Percentiles rank a stretch among this genome's conserved stretches.
Evolutionary conservation across 192 early-diverging fungal species (phyloP).

Genomic region (Rhizophagus sp.): DNA sequence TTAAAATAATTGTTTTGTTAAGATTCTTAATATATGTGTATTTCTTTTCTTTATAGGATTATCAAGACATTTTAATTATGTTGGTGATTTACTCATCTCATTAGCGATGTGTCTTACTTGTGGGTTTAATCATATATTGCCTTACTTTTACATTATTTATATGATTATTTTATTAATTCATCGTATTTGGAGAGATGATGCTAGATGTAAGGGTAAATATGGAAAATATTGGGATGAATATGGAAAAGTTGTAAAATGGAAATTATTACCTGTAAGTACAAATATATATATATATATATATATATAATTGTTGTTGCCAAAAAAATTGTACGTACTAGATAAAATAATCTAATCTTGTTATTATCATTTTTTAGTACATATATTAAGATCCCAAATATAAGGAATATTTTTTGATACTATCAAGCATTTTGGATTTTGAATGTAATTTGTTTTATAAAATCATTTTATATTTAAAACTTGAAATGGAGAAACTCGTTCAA

Average conservation of each 20-base stretch:
- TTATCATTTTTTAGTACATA: too few species aligned
- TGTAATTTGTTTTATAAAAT: too few species aligned
- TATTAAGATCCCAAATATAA: too few species aligned
- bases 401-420: too few species aligned
- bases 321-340: too few species aligned
- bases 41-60: conserved; percentile 35
- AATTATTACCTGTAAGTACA: conserved; percentile 30
- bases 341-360: too few species aligned
- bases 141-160: conserved; percentile 83
- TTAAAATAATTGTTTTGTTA: conserved; percentile 9
- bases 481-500: too few species aligned
- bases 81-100: conserved; percentile 73
- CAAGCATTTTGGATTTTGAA: too few species aligned
- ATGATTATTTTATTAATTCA: conserved; percentile 73
- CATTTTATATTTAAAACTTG: too few species aligned
- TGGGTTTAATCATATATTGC: conserved; percentile 62
- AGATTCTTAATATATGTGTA: background rate
- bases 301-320: too few species aligned
- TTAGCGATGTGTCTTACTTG: conserved; percentile 75
- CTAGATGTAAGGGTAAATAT: conserved; percentile 75
- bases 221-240: conserved; percentile 83
- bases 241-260: conserved; percentile 41
- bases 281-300: background rate
- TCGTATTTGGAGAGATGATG: conserved; percentile 70
- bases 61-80: conserved; percentile 85